Evolutionary conservation across 2,329 filamentous ascomycete species (phyloP), one percentile per base, ranked within the genome.

Genomic region (Taxawa tesnikishii): DNA sequence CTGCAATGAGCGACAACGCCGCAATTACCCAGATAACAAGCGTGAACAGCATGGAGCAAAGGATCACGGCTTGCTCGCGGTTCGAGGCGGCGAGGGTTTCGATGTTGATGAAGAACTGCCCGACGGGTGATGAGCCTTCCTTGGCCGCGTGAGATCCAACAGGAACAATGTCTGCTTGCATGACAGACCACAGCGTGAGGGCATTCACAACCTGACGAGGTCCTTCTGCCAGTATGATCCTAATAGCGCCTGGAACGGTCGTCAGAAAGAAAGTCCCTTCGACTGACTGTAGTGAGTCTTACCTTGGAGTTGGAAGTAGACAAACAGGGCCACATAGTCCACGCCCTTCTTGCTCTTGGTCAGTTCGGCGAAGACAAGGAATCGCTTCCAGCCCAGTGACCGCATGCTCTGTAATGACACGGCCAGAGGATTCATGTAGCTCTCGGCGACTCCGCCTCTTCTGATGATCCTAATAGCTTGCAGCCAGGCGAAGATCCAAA

Each of bases 31-130:
- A 96, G 44, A 96, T 74, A 33, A 94, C 54, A 14, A 94, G 56
- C 3, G 88, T 94, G 59, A 94, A 96, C 41, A 85, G 62, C 90
- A 96, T 96, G 56, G 83, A 79, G 24, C 77, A 82, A 31, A 96
- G 67, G 44, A 94, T 81, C 38, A 90, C 60, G 2, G 82, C 83
- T 55, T 94, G 83, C 42, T 78, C 74, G 39, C 74, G 76, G 53
- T 92, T 79, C 19, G 78, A 63, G 11, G 77, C 65, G 17, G 82
- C 81, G 19, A 96, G 68, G 7, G 69, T 60, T 44, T 73, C 69
- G 43, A 96, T 67, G 48, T 94, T 94, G 47, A 77, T 62, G 53
- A 90, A 94, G 58, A 96, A 93, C 39, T 79, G 76, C 12, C 72
- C 59, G 17, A 92, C 59, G 1, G 71, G 68, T 11, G 73, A 73